Evolutionary conservation across 1,284 basidiomycete species (phyloP).

Genomic region (Puccinia coronata): DNA sequence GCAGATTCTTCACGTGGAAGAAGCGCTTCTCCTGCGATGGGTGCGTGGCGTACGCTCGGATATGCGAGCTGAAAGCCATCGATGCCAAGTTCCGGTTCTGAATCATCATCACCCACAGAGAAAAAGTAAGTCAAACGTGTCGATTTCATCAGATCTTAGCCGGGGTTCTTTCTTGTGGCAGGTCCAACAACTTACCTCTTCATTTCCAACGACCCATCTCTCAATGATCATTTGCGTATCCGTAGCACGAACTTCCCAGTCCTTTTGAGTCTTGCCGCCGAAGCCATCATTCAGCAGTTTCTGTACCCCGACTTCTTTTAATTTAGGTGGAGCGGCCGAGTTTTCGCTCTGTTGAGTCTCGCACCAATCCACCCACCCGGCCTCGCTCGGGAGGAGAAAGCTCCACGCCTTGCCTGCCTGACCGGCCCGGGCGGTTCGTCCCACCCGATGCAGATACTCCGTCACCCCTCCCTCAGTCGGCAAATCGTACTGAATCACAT

Average conservation of each 20-base stretch:
- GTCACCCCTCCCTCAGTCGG: slow-evolving; percentile 95
- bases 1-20: slow-evolving; percentile 89
- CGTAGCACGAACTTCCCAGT: slow-evolving; percentile 87
- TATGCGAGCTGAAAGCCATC: slow-evolving; percentile 84
- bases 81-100: slow-evolving; percentile 78
- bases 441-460: slow-evolving; percentile 95
- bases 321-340: slow-evolving; percentile 54
- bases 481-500: slow-evolving; percentile 93
- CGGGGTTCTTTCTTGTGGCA: neutral
- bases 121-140: neutral
- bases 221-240: slow-evolving; percentile 95
- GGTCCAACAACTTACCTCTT: slow-evolving; percentile 67
- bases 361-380: slow-evolving; percentile 84
- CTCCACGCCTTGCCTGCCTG: slow-evolving; percentile 86
- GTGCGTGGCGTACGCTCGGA: slow-evolving; percentile 96
- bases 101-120: neutral
- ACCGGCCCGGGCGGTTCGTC: slow-evolving; percentile 93
- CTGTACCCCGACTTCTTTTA: slow-evolving; percentile 70
- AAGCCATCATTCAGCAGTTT: slow-evolving; percentile 76
- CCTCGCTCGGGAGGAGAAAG: slow-evolving; percentile 81
- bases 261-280: slow-evolving; percentile 71
- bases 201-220: slow-evolving; percentile 79
- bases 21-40: slow-evolving; percentile 91
- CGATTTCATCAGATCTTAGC: neutral
- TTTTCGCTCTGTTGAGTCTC: slow-evolving; percentile 71